Evolutionary conservation across 179 eudicot species (phyloP).

Genomic region (Heliamphora pulchella): DNA sequence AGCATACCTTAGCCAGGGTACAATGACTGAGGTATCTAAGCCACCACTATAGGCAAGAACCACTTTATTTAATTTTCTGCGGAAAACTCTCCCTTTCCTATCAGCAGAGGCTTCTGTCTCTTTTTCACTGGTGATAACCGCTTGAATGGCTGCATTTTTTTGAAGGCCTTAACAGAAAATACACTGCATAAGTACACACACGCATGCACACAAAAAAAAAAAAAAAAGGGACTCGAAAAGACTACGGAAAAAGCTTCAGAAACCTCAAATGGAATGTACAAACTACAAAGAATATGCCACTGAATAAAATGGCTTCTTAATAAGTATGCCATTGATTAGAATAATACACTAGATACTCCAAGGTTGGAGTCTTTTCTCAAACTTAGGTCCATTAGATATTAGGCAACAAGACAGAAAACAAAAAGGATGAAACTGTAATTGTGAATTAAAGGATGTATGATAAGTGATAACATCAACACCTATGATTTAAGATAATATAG

Average conservation of each 20-base stretch:
- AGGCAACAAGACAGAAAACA: neutral
- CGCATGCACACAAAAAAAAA: neutral
- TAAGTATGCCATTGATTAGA: too few relatives aligned
- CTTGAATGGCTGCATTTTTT: slow-evolving; percentile 45
- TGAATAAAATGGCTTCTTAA: neutral
- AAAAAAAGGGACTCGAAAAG: neutral
- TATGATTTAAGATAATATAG: neutral
- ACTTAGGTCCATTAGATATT: neutral
- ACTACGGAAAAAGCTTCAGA: neutral
- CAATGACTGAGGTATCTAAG: slow-evolving; percentile 94
- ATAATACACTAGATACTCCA: neutral
- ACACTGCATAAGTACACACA: too few relatives aligned
- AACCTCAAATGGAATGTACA: neutral
- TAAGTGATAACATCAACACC: neutral
- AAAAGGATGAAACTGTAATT: neutral
- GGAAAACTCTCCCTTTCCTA: slow-evolving; percentile 34
- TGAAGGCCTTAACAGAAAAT: neutral
- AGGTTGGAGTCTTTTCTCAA: neutral
- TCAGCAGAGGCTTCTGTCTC: slow-evolving; percentile 35
- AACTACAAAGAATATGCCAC: neutral
- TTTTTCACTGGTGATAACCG: slow-evolving; percentile 50
- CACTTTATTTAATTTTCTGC: slow-evolving; percentile 79
- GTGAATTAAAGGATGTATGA: neutral
- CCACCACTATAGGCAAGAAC: slow-evolving; percentile 98
- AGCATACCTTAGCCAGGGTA: slow-evolving; percentile 88